Evolutionary conservation across 2,329 filamentous ascomycete species (phyloP), one percentile per base, ranked within the genome.

Genomic region (Colletotrichum godetiae): DNA sequence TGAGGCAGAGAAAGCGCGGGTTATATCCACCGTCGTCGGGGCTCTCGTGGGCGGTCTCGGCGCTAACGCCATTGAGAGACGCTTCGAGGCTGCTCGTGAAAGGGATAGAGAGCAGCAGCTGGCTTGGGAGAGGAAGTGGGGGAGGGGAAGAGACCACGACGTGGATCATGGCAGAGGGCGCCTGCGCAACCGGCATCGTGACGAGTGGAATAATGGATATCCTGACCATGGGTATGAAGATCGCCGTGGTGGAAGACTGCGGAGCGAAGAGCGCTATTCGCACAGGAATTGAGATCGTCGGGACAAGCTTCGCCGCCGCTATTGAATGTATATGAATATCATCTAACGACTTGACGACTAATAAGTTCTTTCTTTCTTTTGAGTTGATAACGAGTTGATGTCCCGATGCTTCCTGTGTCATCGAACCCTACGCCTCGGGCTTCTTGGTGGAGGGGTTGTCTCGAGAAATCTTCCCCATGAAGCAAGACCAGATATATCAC

Each of bases 1-100:
- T 5, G 77, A 80, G 24, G 76, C 78, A 35, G 77, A 80, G 42
- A 80, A 81, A 62, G 80, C 80, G 63, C 80, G 80, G 66, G 79
- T 86, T 64, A 78, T 89, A 19, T 86, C 86, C 4, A 89, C 88
- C 11, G 80, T 90, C 11, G 82, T 90, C 4, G 88, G 88, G 2
- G 88, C 88, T 1, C 86, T 88, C 4, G 87, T 88, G 0, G 88
- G 88, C 3, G 88, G 88, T 4, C 81, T 90, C 11, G 88, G 87
- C 5, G 88, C 88, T 13, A 90, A 88, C 66, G 86, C 85, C 15
- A 77, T 88, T 46, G 84, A 86, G 75, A 85, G 83, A 74, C 81
- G 81, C 58, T 78, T 87, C 12, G 85, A 87, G 76, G 78, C 79
- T 63, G 80, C 81, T 7, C 79, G 80, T 13, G 80, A 81, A 15